Percentiles rank a stretch among this genome's conserved stretches.
Conservation (phyloP, 148 eudicot genomes). For the Vaccinium corymbosum region DNA sequence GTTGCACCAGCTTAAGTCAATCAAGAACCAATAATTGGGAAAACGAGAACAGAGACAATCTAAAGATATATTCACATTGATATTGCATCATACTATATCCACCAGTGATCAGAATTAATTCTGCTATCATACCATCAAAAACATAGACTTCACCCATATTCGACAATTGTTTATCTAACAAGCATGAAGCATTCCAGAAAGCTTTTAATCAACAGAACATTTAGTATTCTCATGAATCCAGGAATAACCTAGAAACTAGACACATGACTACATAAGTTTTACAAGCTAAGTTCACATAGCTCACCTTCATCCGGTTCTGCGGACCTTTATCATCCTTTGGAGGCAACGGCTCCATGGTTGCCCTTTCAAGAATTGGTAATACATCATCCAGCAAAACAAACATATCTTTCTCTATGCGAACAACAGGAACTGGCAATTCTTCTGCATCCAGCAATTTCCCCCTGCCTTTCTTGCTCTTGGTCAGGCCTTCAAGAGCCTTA, state of each 20-base stretch:
- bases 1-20: background rate
- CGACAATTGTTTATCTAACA: background rate
- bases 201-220: background rate
- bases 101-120: background rate
- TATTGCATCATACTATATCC: background rate
- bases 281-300: conserved; percentile 15
- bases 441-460: conserved; percentile 59
- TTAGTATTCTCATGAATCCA: background rate
- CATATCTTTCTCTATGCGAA: conserved; percentile 63
- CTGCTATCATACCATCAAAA: background rate
- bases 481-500: conserved; percentile 84
- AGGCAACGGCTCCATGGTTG: conserved; percentile 82
- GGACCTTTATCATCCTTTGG: conserved; percentile 97
- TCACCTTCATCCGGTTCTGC: conserved; percentile 92
- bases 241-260: background rate
- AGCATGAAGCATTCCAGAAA: background rate
- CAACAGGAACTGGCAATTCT: conserved; percentile 64
- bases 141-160: background rate
- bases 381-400: conserved; percentile 88
- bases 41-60: background rate
- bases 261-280: background rate
- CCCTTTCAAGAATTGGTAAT: conserved; percentile 68
- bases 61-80: background rate
- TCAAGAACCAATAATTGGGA: background rate
- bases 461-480: conserved; percentile 55